Conservation (phyloP, 306 rosid species). For the Ceratonia siliqua region DNA sequence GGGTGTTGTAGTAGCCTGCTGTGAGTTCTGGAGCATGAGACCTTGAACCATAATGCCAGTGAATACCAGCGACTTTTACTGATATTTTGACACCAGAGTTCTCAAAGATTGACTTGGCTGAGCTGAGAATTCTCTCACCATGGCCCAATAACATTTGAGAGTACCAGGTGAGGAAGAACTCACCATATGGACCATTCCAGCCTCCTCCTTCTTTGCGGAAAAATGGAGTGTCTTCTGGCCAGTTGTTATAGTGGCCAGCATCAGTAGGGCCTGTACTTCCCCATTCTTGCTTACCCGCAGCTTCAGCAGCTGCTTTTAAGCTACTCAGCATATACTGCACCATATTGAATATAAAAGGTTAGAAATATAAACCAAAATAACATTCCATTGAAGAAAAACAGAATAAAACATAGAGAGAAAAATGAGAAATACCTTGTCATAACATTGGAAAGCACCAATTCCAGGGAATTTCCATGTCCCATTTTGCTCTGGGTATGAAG, state of each 20-base stretch:
- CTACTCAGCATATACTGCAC: constrained; percentile 85
- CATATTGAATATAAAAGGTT: not conserved
- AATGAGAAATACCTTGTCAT: constrained; percentile 69
- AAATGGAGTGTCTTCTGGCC: constrained; percentile 94
- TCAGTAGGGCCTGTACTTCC: constrained; percentile 98
- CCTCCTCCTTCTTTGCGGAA: constrained; percentile 94
- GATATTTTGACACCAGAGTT: constrained; percentile 71
- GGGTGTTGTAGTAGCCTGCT: constrained; percentile 95
- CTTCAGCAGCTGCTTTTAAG: constrained; percentile 79
- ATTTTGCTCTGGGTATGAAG: constrained; percentile 90
- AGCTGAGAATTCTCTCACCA: constrained; percentile 82
- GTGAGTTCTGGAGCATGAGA: constrained; percentile 99
- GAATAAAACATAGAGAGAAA: not conserved
- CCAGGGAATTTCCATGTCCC: constrained; percentile 97
- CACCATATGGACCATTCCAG: constrained; percentile 69
- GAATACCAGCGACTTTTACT: constrained; percentile 89
- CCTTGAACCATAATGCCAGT: constrained; percentile 95
- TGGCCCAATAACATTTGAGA: constrained; percentile 81
- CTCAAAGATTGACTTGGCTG: constrained; percentile 66
- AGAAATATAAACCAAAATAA: not conserved
- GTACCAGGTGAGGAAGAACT: constrained; percentile 91
- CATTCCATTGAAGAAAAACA: not conserved
- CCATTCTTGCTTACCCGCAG: constrained; percentile 77
- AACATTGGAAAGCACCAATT: constrained; percentile 95
- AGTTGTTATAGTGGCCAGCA: constrained; percentile 87